These are phyloP conservation scores for Sophora flavescens DNA, from an alignment of 306 rosid species.

Conservation along the genomic window DNA sequence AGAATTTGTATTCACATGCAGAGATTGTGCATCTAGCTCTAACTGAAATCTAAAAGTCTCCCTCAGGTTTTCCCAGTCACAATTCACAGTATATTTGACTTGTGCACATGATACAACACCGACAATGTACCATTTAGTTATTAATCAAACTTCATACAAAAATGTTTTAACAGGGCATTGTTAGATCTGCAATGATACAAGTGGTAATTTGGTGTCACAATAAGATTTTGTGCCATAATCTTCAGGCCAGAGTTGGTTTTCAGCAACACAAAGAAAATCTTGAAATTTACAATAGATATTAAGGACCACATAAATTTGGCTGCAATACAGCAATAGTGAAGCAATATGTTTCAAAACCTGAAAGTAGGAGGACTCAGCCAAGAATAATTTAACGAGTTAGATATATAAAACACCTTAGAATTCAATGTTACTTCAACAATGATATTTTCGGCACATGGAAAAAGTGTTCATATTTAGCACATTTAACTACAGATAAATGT, in stretches of 20 bases:
- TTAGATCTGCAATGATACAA: not conserved
- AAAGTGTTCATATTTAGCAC: slow-evolving; percentile 8
- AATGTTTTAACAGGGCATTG: not conserved
- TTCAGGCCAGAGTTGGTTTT: not conserved
- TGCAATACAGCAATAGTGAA: slow-evolving; percentile 12
- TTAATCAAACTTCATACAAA: not conserved
- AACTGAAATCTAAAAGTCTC: not conserved
- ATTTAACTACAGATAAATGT: slow-evolving; percentile 24
- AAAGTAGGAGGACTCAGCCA: slow-evolving; percentile 6
- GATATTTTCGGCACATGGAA: not conserved
- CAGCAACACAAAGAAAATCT: slow-evolving; percentile 24
- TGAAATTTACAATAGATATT: slow-evolving; percentile 6
- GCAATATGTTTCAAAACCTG: slow-evolving; percentile 35
- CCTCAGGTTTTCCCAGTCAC: not conserved
- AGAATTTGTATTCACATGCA: not conserved
- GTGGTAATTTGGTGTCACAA: slow-evolving; percentile 20
- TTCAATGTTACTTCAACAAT: not conserved
- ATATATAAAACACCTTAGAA: not conserved
- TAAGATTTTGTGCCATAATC: not conserved
- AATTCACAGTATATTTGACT: slow-evolving; percentile 7
- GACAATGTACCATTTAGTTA: not conserved
- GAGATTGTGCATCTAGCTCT: slow-evolving; percentile 28
- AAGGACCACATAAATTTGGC: slow-evolving; percentile 16
- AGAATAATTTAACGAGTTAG: slow-evolving; percentile 1
- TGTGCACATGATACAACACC: not conserved